A percentile compares a stretch with the other conserved stretches of the same genome.
Evolutionary conservation across 108 stramenopile species (phyloP).

Genomic region (Phaeodactylum tricornutum): DNA sequence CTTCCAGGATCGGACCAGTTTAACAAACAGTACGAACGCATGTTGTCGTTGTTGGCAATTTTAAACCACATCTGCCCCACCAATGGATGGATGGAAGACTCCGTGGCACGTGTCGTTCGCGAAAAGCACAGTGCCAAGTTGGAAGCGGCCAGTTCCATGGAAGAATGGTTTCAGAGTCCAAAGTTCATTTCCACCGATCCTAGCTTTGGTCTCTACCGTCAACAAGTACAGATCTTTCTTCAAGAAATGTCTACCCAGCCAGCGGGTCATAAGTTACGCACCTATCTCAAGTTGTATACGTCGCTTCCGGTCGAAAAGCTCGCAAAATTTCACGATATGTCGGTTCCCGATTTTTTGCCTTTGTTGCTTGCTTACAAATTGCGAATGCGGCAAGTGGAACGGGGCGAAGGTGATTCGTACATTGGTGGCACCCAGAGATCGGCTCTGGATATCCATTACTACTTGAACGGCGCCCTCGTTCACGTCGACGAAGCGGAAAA

Average conservation of each 20-base stretch:
- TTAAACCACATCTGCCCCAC: slow-evolving; percentile 61
- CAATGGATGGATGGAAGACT: slow-evolving; percentile 52
- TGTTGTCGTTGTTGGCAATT: slow-evolving; percentile 82
- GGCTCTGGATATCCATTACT: slow-evolving; percentile 80
- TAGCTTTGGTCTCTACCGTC: slow-evolving; percentile 58
- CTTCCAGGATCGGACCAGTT: slow-evolving; percentile 70
- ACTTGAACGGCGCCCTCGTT: slow-evolving; percentile 41
- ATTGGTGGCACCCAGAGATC: slow-evolving; percentile 23
- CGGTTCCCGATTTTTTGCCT: slow-evolving; percentile 21
- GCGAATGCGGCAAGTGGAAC: slow-evolving; percentile 64
- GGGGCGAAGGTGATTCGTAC: slow-evolving; percentile 3
- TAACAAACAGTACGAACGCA: slow-evolving; percentile 75
- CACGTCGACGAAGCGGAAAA: slow-evolving; percentile 83
- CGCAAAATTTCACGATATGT: slow-evolving; percentile 63
- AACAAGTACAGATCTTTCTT: slow-evolving; percentile 77
- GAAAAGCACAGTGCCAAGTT: slow-evolving; percentile 87
- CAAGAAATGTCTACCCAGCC: slow-evolving; percentile 70
- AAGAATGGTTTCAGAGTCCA: slow-evolving; percentile 64
- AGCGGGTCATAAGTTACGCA: slow-evolving; percentile 39
- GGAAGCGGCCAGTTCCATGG: slow-evolving; percentile 17
- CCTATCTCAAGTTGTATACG: slow-evolving; percentile 94
- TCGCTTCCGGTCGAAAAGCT: slow-evolving; percentile 86
- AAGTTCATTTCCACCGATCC: slow-evolving; percentile 74
- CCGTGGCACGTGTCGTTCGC: slow-evolving; percentile 50
- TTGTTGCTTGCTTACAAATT: slow-evolving; percentile 58